Percentiles rank a stretch among this genome's conserved stretches.
Evolutionary conservation across 257 asterid genomes (phyloP).

Genomic region (Cynanchum wilfordii): DNA sequence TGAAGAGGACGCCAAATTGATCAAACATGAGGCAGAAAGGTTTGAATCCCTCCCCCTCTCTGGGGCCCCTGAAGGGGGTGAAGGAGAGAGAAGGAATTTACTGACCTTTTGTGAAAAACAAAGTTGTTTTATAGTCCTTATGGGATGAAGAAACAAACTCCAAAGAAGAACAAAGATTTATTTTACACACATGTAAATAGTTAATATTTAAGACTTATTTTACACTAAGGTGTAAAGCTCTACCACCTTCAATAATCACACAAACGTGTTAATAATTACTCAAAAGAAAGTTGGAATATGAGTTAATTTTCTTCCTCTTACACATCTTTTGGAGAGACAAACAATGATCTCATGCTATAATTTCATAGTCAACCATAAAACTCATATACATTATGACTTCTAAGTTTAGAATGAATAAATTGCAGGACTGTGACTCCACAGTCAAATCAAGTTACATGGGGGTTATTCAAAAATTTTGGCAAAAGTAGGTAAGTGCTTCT

Average conservation of each 20-base stretch:
- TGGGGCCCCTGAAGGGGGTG: neutral
- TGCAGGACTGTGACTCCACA: neutral
- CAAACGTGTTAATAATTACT: neutral
- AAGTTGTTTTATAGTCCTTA: neutral
- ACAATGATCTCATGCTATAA: neutral
- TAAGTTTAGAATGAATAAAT: neutral
- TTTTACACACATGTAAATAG: neutral
- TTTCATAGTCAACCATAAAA: neutral
- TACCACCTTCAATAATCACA: neutral
- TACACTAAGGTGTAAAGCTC: neutral
- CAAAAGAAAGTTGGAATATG: neutral
- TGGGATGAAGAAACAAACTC: neutral
- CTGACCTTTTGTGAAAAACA: neutral
- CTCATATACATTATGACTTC: neutral
- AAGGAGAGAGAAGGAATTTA: neutral
- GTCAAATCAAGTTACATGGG: neutral
- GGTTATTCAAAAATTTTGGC: neutral
- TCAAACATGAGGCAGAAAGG: neutral
- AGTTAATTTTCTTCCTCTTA: neutral
- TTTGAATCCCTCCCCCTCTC: neutral
- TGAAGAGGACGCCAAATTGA: neutral
- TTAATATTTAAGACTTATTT: neutral
- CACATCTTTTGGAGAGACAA: neutral
- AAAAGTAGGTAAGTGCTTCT: neutral
- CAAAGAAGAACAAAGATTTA: neutral